phyloP scores from a whole-genome alignment of 31 red algal genomes.

The Pterothamnion heteromorphum region DNA sequence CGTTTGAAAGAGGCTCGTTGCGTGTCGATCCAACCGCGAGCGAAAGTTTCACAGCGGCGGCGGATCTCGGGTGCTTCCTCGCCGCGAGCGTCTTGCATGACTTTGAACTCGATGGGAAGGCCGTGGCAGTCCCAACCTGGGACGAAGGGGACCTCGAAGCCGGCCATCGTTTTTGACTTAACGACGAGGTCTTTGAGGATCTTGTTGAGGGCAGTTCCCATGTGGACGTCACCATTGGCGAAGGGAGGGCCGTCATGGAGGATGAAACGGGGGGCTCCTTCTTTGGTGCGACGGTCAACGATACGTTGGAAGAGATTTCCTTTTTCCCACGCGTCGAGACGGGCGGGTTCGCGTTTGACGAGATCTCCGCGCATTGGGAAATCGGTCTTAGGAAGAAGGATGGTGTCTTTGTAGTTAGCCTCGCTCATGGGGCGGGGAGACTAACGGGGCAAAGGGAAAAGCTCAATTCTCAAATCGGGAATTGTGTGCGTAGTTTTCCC shows the following conservation, averaged over 20 bases:
- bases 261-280: conserved; percentile 50
- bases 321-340: neutral
- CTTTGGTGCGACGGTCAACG: neutral
- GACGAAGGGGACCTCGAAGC: conserved; percentile 73
- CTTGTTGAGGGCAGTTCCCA: conserved; percentile 98
- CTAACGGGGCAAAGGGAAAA: too few species aligned
- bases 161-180: conserved; percentile 69
- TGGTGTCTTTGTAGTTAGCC: neutral
- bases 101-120: conserved; percentile 95
- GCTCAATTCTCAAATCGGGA: too few species aligned
- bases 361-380: neutral
- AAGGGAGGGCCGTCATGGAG: conserved; percentile 98
- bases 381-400: neutral
- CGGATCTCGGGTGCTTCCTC: neutral
- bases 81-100: conserved; percentile 9
- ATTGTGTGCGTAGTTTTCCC: too few species aligned
- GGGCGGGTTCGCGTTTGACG: neutral
- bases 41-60: neutral
- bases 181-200: conserved; percentile 97
- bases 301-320: neutral
- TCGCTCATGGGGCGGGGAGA: too few species aligned
- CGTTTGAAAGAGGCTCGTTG: conserved; percentile 48
- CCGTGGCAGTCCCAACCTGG: conserved; percentile 99
- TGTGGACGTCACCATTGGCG: conserved; percentile 93
- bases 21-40: neutral